phyloP scores from a whole-genome alignment of 192 early-diverging fungal genomes.

The Dissophora globulifera region DNA sequence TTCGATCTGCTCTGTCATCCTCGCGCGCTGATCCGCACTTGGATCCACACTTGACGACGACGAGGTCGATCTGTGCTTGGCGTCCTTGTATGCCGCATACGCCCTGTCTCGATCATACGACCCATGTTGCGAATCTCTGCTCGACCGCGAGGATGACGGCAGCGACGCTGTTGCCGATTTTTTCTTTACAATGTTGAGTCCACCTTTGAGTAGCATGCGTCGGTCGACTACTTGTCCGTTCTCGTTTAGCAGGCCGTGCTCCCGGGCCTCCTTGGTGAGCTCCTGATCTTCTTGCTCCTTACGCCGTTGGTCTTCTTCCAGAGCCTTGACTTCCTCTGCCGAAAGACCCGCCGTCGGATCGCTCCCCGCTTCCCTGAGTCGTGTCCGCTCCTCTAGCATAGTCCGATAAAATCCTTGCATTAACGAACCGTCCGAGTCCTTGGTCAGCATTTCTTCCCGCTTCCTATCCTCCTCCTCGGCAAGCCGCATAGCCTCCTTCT shows the following conservation, averaged over 20 bases:
- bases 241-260: constrained; percentile 71
- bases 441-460: constrained; percentile 68
- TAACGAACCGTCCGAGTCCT: constrained; percentile 59
- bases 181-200: constrained; percentile 73
- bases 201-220: constrained; percentile 72
- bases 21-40: constrained; percentile 36
- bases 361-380: constrained; percentile 36
- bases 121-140: constrained; percentile 17
- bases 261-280: constrained; percentile 50
- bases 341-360: constrained; percentile 19
- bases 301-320: constrained; percentile 16
- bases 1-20: constrained; percentile 60
- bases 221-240: constrained; percentile 81
- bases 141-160: constrained; percentile 19
- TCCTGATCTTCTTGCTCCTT: constrained; percentile 41
- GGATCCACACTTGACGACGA: constrained; percentile 11
- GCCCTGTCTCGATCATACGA: constrained; percentile 46
- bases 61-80: constrained; percentile 56
- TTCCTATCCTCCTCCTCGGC: constrained; percentile 71
- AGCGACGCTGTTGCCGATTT: neutral
- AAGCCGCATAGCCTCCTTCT: constrained; percentile 53
- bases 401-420: constrained; percentile 72
- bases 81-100: constrained; percentile 58
- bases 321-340: neutral
- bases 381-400: constrained; percentile 64